A percentile compares a stretch with the other conserved stretches of the same genome.
phyloP scores from a whole-genome alignment of 139 green algal species.

The Chlamydomonas schloesseri region DNA sequence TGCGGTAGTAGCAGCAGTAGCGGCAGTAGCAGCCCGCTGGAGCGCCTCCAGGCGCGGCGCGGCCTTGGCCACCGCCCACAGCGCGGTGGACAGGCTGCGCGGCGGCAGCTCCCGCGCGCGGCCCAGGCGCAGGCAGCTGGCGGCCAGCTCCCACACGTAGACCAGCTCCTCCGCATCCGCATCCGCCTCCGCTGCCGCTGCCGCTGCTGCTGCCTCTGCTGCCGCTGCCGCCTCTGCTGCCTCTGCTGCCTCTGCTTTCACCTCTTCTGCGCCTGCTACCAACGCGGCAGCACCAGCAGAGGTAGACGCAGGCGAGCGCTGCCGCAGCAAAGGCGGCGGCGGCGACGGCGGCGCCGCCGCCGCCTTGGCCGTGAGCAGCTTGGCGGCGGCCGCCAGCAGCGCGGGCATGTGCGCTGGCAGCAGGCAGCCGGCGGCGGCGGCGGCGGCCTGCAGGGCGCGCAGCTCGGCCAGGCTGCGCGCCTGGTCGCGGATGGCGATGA shows the following conservation, averaged over 20 bases:
- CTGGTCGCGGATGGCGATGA: too few species aligned
- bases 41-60: too few species aligned
- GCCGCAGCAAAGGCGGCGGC: too few species aligned
- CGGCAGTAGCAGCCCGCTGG: too few species aligned
- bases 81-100: conserved; percentile 15
- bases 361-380: background rate
- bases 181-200: background rate
- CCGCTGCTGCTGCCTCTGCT: background rate
- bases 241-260: conserved; percentile 2
- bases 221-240: background rate
- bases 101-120: conserved; percentile 21
- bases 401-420: conserved; percentile 28
- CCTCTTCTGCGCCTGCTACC: background rate
- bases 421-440: background rate
- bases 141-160: conserved; percentile 27
- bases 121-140: conserved; percentile 18
- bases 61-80: conserved; percentile 28
- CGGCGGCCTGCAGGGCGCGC: background rate
- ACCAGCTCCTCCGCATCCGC: background rate
- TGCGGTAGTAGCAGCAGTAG: too few species aligned
- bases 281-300: background rate
- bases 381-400: conserved; percentile 20
- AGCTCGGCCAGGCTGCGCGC: background rate
- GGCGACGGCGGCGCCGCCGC: background rate
- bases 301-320: too few species aligned